Conservation (phyloP, 768 basidiomycete genomes). For the Auricularia cornea region DNA sequence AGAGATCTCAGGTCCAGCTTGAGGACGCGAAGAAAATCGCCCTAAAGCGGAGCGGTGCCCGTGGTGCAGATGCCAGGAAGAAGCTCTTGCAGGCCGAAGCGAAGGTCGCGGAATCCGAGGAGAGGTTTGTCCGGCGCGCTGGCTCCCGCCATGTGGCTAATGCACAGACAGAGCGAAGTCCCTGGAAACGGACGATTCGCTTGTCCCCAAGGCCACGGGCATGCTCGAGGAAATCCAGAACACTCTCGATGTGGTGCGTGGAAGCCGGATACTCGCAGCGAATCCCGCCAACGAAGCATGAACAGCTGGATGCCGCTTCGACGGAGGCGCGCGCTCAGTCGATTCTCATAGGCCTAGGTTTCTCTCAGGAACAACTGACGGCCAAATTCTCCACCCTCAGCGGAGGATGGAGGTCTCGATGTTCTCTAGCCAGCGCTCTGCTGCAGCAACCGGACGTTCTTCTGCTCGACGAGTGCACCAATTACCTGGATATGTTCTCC, state of each 20-base stretch:
- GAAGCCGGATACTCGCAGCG: too few species aligned
- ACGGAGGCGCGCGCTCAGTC: conserved; percentile 32
- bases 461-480: conserved; percentile 48
- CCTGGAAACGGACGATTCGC: conserved; percentile 11
- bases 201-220: background rate
- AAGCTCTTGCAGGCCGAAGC: conserved; percentile 40
- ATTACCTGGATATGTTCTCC: conserved; percentile 41
- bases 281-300: too few species aligned
- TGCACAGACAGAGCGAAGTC: background rate
- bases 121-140: conserved; percentile 17
- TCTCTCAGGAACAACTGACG: conserved; percentile 30
- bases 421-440: conserved; percentile 49
- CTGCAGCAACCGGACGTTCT: conserved; percentile 50
- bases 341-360: conserved; percentile 55
- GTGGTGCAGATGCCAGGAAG: conserved; percentile 50
- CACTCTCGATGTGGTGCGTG: conserved; percentile 18
- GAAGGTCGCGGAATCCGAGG: conserved; percentile 26
- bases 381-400: conserved; percentile 39
- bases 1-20: conserved; percentile 6
- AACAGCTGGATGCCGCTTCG: conserved; percentile 17
- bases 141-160: background rate
- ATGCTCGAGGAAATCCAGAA: conserved; percentile 18
- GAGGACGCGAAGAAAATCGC: conserved; percentile 39
- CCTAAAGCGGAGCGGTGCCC: conserved; percentile 41
- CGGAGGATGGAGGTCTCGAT: conserved; percentile 59